phyloP scores from a whole-genome alignment of 1,139 yeast species.

The Pichia sp. region DNA sequence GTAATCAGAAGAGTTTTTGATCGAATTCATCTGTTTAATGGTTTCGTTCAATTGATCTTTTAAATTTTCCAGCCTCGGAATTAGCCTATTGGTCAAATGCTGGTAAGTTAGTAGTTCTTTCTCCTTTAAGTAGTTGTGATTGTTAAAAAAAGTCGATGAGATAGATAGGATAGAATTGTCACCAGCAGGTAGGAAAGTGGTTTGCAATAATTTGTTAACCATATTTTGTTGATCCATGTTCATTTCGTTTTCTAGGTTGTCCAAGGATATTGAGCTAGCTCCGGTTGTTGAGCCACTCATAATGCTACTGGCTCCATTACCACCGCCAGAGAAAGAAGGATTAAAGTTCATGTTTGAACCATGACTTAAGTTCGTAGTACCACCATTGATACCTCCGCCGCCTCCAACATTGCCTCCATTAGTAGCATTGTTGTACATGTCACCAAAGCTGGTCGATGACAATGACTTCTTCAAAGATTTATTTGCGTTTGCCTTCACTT shows the following conservation, averaged over 20 bases:
- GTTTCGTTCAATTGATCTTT: slow-evolving; percentile 61
- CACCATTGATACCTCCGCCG: background rate
- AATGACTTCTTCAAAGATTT: slow-evolving; percentile 25
- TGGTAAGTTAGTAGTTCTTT: slow-evolving; percentile 48
- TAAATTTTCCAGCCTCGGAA: slow-evolving; percentile 68
- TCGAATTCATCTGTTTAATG: slow-evolving; percentile 58
- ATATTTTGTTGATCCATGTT: slow-evolving; percentile 14
- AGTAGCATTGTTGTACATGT: slow-evolving; percentile 9
- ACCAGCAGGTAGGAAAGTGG: slow-evolving; percentile 48
- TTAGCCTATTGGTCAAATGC: slow-evolving; percentile 52
- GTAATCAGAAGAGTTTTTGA: slow-evolving; percentile 46
- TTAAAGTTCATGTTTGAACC: background rate
- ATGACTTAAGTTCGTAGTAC: background rate
- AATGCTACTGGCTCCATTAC: background rate
- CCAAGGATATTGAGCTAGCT: background rate
- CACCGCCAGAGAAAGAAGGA: background rate
- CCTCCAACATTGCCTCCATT: background rate
- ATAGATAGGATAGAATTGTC: slow-evolving; percentile 48
- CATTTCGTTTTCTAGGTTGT: slow-evolving; percentile 6
- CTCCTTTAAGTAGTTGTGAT: slow-evolving; percentile 41
- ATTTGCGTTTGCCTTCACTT: slow-evolving; percentile 21
- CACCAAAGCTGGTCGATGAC: slow-evolving; percentile 17
- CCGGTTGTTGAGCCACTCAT: background rate
- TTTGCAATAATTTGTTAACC: slow-evolving; percentile 29
- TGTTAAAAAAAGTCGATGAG: slow-evolving; percentile 43